Conservation (phyloP, 192 early-diverging fungal species). For the Podila verticillata region DNA sequence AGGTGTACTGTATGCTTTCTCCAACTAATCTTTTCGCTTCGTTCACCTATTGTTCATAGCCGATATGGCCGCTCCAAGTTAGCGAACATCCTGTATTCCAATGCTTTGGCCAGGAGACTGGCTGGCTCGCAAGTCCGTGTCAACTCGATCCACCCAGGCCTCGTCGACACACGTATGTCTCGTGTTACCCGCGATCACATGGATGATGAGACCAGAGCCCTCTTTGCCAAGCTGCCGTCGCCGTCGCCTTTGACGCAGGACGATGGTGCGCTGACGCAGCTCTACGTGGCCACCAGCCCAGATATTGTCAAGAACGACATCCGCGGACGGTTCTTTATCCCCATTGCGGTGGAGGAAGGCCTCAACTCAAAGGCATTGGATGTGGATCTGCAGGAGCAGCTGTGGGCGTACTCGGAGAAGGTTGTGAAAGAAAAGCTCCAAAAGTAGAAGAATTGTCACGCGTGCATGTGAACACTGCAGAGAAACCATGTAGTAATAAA, state of each 20-base stretch:
- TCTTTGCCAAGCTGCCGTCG: not conserved
- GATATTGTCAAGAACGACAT: constrained; percentile 49
- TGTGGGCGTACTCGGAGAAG: constrained; percentile 27
- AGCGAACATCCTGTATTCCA: constrained; percentile 56
- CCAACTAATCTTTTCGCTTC: not conserved
- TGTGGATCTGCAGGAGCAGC: not conserved
- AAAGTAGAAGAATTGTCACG: no score
- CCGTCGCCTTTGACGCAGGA: not conserved
- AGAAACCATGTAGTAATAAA: no score
- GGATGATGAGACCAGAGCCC: not conserved
- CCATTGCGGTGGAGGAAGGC: not conserved
- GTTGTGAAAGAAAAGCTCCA: not conserved
- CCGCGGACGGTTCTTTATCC: constrained; percentile 16
- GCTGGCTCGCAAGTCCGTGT: constrained; percentile 21
- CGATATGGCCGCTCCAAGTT: constrained; percentile 58
- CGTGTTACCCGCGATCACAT: constrained; percentile 1
- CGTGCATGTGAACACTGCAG: no score
- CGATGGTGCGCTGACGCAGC: constrained; percentile 54
- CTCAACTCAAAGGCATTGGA: not conserved
- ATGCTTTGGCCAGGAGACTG: constrained; percentile 37
- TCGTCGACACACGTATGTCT: constrained; percentile 6
- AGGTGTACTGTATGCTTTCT: constrained; percentile 23
- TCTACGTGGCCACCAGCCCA: constrained; percentile 58
- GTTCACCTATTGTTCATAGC: not conserved
- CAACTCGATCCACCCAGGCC: constrained; percentile 57